These are phyloP conservation scores for Tolypocladium album DNA, from an alignment of 2,329 filamentous ascomycete species.

Conservation along the genomic window DNA sequence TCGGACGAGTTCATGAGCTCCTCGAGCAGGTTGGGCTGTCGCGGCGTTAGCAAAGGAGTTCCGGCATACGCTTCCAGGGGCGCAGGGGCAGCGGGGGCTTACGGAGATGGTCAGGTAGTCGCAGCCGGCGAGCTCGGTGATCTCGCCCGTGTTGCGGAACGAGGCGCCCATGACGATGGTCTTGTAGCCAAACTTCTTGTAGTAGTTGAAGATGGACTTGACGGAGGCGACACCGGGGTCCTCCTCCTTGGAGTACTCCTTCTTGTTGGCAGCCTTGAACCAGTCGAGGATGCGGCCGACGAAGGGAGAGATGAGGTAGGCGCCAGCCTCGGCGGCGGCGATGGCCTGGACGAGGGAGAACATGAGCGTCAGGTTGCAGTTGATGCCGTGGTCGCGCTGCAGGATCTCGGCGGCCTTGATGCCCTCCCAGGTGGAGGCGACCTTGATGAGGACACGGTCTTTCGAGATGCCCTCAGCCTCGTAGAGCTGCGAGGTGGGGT, in stretches of 20 bases:
- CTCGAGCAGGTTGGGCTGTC: slow-evolving; percentile 81
- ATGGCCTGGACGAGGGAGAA: slow-evolving; percentile 95
- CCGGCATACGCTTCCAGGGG: too few relatives aligned
- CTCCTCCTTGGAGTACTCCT: slow-evolving; percentile 80
- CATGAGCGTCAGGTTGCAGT: slow-evolving; percentile 98
- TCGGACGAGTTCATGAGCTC: slow-evolving; percentile 79
- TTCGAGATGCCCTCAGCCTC: slow-evolving; percentile 83
- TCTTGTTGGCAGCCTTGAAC: slow-evolving; percentile 95
- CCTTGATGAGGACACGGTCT: slow-evolving; percentile 95
- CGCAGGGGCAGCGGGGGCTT: slow-evolving; percentile 26
- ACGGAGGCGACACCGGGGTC: slow-evolving; percentile 96
- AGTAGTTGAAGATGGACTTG: slow-evolving; percentile 97
- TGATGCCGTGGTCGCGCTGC: slow-evolving; percentile 90
- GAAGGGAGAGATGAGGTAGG: slow-evolving; percentile 98
- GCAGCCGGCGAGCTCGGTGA: slow-evolving; percentile 95
- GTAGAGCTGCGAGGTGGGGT: slow-evolving; percentile 60
- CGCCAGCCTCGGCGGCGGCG: slow-evolving; percentile 85
- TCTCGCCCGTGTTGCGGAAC: slow-evolving; percentile 93
- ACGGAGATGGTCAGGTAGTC: slow-evolving; percentile 98
- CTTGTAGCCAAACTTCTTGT: slow-evolving; percentile 99
- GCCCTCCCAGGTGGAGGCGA: slow-evolving; percentile 98
- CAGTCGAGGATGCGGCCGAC: slow-evolving; percentile 98
- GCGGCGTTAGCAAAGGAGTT: slow-evolving; percentile 6
- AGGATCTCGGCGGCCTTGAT: slow-evolving; percentile 98
- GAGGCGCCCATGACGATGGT: slow-evolving; percentile 99